A percentile compares a stretch with the other conserved stretches of the same genome.
phyloP scores from a whole-genome alignment of 2,329 filamentous ascomycete genomes.

The Talaromyces marneffei region DNA sequence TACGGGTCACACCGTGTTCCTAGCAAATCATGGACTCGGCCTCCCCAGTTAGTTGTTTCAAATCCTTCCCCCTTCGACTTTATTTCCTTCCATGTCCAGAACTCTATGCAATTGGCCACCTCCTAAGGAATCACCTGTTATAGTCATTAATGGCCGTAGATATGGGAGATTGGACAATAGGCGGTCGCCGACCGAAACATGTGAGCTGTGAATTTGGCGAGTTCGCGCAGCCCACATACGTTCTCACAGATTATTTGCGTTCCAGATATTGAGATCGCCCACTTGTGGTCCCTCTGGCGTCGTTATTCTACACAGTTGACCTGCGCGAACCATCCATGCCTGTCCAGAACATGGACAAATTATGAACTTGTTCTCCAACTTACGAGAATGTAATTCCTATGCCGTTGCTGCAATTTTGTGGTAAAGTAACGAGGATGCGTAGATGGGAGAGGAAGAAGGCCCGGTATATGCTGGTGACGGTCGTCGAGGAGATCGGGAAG shows the following conservation, averaged over 20 bases:
- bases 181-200: constrained; percentile 65
- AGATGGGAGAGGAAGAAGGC: constrained; percentile 28
- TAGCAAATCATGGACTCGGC: constrained; percentile 69
- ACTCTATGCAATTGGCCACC: constrained; percentile 34
- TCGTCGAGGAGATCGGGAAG: constrained; percentile 26
- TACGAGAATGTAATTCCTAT: constrained; percentile 24
- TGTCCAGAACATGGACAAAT: constrained; percentile 67
- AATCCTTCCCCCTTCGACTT: constrained; percentile 36
- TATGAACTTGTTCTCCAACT: constrained; percentile 46
- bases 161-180: constrained; percentile 75
- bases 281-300: constrained; percentile 76
- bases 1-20: constrained; percentile 82
- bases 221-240: constrained; percentile 77
- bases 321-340: constrained; percentile 65
- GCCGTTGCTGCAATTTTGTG: constrained; percentile 34
- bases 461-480: constrained; percentile 38
- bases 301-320: constrained; percentile 64
- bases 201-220: constrained; percentile 69
- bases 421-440: constrained; percentile 33
- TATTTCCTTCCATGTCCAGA: constrained; percentile 30
- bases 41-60: constrained; percentile 49
- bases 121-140: constrained; percentile 60
- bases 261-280: constrained; percentile 80
- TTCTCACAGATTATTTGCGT: constrained; percentile 67
- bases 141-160: constrained; percentile 67